phyloP scores from a whole-genome alignment of 495 filamentous ascomycete genomes.

The Penicilliopsis zonata region DNA sequence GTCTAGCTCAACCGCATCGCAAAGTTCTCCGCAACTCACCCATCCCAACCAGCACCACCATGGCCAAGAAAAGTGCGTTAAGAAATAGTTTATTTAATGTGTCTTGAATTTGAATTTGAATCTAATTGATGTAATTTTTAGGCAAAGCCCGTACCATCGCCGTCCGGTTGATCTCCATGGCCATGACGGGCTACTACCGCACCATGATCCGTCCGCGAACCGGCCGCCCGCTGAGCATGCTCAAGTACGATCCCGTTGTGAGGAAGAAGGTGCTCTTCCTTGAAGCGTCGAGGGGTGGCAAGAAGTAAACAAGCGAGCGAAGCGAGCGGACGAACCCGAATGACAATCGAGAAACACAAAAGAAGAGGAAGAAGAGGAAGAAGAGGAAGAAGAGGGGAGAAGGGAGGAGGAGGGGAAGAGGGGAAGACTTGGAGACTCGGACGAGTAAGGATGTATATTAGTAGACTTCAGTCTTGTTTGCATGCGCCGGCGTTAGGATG shows the following conservation, averaged over 20 bases:
- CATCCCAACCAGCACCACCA: slow-evolving; percentile 3
- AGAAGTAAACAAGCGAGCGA: slow-evolving; percentile 25
- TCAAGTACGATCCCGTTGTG: slow-evolving; percentile 98
- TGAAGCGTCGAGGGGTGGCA: slow-evolving; percentile 64
- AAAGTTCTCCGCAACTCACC: background rate
- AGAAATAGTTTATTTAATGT: too few species aligned
- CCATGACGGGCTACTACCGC: slow-evolving; percentile 94
- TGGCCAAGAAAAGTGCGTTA: slow-evolving; percentile 15
- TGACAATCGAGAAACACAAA: background rate
- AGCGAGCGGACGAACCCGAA: too few species aligned
- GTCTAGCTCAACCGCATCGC: too few species aligned
- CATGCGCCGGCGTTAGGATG: too few species aligned
- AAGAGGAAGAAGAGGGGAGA: background rate
- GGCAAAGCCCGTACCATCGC: slow-evolving; percentile 85
- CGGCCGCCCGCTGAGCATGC: slow-evolving; percentile 80
- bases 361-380: background rate
- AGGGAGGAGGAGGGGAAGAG: background rate
- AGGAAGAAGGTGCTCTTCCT: slow-evolving; percentile 89
- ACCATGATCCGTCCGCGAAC: slow-evolving; percentile 73
- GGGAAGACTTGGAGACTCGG: too few species aligned
- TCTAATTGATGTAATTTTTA: slow-evolving; percentile 21
- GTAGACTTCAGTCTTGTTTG: too few species aligned
- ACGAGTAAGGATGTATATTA: too few species aligned
- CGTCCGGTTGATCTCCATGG: slow-evolving; percentile 96
- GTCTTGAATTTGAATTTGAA: too few species aligned